Evolutionary conservation across 495 filamentous ascomycete genomes (phyloP).

Genomic region (Hypoxylon trugodes): DNA sequence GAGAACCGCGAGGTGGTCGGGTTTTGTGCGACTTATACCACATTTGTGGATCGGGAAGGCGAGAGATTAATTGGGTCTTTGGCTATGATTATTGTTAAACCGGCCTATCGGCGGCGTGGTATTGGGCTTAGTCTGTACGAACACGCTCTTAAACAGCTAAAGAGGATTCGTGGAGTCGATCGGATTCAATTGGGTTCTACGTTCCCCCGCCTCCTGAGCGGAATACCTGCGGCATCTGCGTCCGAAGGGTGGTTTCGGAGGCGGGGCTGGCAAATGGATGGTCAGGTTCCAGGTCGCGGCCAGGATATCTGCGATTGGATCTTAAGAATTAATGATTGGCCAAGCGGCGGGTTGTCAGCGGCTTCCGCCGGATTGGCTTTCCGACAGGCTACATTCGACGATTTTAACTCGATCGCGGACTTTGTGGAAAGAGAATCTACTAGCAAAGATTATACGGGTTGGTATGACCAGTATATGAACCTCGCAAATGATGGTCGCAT

Average conservation of each 20-base stretch:
- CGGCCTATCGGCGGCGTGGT: conserved; percentile 60
- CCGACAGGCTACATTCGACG: conserved; percentile 57
- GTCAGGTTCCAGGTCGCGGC: conserved; percentile 52
- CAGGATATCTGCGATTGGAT: conserved; percentile 65
- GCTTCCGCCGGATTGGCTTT: conserved; percentile 51
- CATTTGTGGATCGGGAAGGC: conserved; percentile 59
- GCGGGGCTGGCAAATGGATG: conserved; percentile 63
- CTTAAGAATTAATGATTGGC: conserved; percentile 63
- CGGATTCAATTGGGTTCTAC: conserved; percentile 68
- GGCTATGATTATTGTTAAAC: conserved; percentile 65
- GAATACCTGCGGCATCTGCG: conserved; percentile 57
- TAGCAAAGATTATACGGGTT: conserved; percentile 56
- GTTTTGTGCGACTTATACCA: conserved; percentile 68
- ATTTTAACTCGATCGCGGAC: conserved; percentile 62
- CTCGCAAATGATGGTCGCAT: conserved; percentile 55
- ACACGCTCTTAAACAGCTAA: conserved; percentile 61
- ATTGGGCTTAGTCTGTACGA: conserved; percentile 66
- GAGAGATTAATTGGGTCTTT: conserved; percentile 66
- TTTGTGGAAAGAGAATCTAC: conserved; percentile 59
- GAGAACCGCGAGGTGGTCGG: conserved; percentile 60
- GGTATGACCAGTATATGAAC: conserved; percentile 64
- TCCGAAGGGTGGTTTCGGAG: conserved; percentile 66
- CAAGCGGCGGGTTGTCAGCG: conserved; percentile 44
- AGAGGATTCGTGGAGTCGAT: conserved; percentile 60
- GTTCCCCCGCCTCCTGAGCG: conserved; percentile 68